These are phyloP conservation scores for Fraxinus paxiana DNA, from an alignment of 305 asterid genomes.

Conservation along the genomic window DNA sequence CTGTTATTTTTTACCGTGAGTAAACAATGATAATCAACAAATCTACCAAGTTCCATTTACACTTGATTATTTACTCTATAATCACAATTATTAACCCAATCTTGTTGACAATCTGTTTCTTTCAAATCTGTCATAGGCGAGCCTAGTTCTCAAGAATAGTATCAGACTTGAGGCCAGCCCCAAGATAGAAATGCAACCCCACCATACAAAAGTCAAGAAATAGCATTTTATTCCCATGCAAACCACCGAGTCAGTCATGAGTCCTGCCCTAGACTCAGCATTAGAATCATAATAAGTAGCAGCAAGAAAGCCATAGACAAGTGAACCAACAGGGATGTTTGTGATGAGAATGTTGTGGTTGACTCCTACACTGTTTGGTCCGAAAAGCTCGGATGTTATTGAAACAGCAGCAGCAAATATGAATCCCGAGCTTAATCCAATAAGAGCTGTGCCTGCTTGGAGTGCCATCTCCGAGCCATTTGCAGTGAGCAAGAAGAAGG, in stretches of 20 bases:
- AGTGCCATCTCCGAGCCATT: conserved; percentile 44
- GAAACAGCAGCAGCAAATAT: conserved; percentile 85
- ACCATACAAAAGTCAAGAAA: conserved; percentile 59
- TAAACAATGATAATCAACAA: not conserved
- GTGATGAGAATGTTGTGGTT: conserved; percentile 89
- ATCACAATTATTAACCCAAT: conserved; percentile 12
- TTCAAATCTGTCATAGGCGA: conserved; percentile 55
- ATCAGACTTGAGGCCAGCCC: conserved; percentile 56
- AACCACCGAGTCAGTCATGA: conserved; percentile 35
- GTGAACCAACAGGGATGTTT: conserved; percentile 77
- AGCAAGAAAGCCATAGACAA: conserved; percentile 67
- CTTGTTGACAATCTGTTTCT: conserved; percentile 32
- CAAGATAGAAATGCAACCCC: conserved; percentile 70
- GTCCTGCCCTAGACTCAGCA: conserved; percentile 19
- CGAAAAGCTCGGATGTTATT: conserved; percentile 84
- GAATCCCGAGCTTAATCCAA: conserved; percentile 87
- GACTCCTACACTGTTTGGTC: conserved; percentile 65
- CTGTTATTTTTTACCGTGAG: not conserved
- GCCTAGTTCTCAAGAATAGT: conserved; percentile 62
- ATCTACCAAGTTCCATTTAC: not conserved
- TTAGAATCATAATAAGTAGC: conserved; percentile 60
- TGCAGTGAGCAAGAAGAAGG: conserved; percentile 52
- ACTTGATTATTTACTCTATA: not conserved
- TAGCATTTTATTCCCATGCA: conserved; percentile 86
- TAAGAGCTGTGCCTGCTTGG: conserved; percentile 60